phyloP scores from a whole-genome alignment of 1,284 basidiomycete genomes.

The Sporisorium graminicola region DNA sequence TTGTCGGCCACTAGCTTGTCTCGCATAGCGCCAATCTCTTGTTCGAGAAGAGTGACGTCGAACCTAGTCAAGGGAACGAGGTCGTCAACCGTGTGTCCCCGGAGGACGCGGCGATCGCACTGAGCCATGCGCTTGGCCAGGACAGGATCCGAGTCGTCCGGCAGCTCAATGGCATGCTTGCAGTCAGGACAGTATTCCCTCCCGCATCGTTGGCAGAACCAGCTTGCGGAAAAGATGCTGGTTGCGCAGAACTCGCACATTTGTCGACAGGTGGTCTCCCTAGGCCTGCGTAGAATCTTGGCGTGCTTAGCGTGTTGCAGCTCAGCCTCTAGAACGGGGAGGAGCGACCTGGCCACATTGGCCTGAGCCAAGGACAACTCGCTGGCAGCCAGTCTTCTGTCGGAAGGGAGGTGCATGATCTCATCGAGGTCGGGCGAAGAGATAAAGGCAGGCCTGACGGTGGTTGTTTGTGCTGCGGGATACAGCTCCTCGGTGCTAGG shows the following conservation, averaged over 20 bases:
- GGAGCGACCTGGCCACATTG: slow-evolving; percentile 30
- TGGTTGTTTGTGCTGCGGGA: background rate
- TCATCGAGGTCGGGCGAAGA: slow-evolving; percentile 32
- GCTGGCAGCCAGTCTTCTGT: slow-evolving; percentile 16
- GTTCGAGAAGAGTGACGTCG: slow-evolving; percentile 77
- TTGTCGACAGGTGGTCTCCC: slow-evolving; percentile 49
- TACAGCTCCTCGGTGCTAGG: slow-evolving; percentile 12
- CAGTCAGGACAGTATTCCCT: slow-evolving; percentile 89
- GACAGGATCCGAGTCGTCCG: slow-evolving; percentile 13
- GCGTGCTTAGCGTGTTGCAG: slow-evolving; percentile 34
- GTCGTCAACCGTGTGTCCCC: slow-evolving; percentile 71
- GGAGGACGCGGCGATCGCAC: slow-evolving; percentile 31
- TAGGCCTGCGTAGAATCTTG: slow-evolving; percentile 22
- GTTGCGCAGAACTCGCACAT: slow-evolving; percentile 85
- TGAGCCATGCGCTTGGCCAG: slow-evolving; percentile 39
- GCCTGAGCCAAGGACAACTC: slow-evolving; percentile 13
- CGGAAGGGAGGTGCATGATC: slow-evolving; percentile 25
- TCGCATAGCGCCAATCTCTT: slow-evolving; percentile 77
- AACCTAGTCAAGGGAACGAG: slow-evolving; percentile 80
- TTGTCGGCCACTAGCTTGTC: slow-evolving; percentile 45
- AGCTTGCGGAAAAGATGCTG: slow-evolving; percentile 87
- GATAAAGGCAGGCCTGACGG: slow-evolving; percentile 15
- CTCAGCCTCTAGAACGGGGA: slow-evolving; percentile 33
- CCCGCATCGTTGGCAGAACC: slow-evolving; percentile 89
- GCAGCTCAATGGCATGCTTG: slow-evolving; percentile 75